A percentile compares a stretch with the other conserved stretches of the same genome.
Conservation (phyloP, 2,329 filamentous ascomycete genomes). For the Neofusicoccum ribis region DNA sequence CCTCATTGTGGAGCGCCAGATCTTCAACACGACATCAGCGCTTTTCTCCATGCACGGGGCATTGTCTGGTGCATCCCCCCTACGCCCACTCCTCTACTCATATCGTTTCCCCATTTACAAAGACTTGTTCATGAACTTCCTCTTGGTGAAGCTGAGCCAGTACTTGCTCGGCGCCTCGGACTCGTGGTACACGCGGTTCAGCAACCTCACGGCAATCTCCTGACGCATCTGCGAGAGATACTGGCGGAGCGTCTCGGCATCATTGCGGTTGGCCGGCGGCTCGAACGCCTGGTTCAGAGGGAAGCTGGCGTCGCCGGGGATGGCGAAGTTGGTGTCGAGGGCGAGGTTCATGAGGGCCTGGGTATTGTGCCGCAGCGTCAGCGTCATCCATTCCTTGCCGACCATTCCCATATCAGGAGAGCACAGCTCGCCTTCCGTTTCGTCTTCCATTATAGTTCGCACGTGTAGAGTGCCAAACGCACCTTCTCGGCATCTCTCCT, state of each 20-base stretch:
- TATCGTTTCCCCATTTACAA: slow-evolving; percentile 27
- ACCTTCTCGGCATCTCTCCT: slow-evolving; percentile 68
- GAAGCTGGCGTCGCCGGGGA: slow-evolving; percentile 90
- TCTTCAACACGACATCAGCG: neutral
- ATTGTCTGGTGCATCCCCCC: neutral
- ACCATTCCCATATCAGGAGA: neutral
- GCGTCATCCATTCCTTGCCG: neutral
- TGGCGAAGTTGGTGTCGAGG: slow-evolving; percentile 89
- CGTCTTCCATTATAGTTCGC: too few species aligned
- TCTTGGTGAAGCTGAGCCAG: slow-evolving; percentile 98
- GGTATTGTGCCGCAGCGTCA: neutral
- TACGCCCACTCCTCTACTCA: neutral
- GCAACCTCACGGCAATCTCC: slow-evolving; percentile 78
- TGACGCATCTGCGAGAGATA: slow-evolving; percentile 92
- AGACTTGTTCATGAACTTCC: slow-evolving; percentile 98
- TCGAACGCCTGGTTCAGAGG: slow-evolving; percentile 97
- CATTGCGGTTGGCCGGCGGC: slow-evolving; percentile 79
- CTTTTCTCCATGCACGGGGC: neutral
- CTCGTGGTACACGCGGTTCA: slow-evolving; percentile 85
- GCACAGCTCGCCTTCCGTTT: too few species aligned
- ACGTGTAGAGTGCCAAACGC: neutral
- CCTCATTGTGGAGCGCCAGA: neutral
- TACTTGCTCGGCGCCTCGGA: slow-evolving; percentile 69
- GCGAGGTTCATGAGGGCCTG: slow-evolving; percentile 85
- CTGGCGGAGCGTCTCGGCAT: slow-evolving; percentile 83